Evolutionary conservation across 352 stramenopile species (phyloP).

Genomic region (Pelagophyceae sp.): DNA sequence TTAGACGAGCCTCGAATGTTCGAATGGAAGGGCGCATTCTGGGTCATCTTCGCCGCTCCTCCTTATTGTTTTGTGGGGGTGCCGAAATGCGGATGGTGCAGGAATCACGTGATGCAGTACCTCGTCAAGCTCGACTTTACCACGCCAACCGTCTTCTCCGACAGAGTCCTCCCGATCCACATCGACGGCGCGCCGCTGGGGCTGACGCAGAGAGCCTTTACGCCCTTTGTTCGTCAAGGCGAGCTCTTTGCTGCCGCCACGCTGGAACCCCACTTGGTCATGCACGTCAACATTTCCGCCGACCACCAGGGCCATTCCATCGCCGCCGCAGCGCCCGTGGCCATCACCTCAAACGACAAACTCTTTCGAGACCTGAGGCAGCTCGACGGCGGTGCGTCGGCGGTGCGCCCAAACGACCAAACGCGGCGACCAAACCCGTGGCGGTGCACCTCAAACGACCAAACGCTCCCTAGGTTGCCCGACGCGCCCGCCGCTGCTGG

Average conservation of each 20-base stretch:
- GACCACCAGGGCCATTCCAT: not conserved
- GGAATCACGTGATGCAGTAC: not conserved
- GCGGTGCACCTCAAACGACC: no score
- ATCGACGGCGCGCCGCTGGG: not conserved
- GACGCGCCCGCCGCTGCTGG: constrained; percentile 1
- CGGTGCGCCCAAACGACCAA: no score
- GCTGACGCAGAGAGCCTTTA: not conserved
- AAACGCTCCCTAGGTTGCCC: no score
- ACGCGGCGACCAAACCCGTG: no score
- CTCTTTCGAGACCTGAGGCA: not conserved
- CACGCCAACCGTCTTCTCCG: no score
- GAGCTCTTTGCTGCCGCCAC: not conserved
- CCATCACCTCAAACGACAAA: not conserved
- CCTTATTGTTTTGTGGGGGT: not conserved
- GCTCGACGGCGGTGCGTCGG: constrained; percentile 20
- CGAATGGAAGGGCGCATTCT: not conserved
- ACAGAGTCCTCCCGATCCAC: no score
- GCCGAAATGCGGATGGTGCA: not conserved
- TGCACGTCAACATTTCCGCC: not conserved
- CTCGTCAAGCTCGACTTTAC: constrained; percentile 3
- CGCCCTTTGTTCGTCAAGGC: not conserved
- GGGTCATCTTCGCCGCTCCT: constrained; percentile 2
- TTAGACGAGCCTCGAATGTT: constrained; percentile 1
- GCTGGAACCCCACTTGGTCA: constrained; percentile 3
- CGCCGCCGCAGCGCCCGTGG: not conserved